These are phyloP conservation scores for Symbiodinium pilosum DNA, from an alignment of 73 alveolate genomes.

Conservation along the genomic window DNA sequence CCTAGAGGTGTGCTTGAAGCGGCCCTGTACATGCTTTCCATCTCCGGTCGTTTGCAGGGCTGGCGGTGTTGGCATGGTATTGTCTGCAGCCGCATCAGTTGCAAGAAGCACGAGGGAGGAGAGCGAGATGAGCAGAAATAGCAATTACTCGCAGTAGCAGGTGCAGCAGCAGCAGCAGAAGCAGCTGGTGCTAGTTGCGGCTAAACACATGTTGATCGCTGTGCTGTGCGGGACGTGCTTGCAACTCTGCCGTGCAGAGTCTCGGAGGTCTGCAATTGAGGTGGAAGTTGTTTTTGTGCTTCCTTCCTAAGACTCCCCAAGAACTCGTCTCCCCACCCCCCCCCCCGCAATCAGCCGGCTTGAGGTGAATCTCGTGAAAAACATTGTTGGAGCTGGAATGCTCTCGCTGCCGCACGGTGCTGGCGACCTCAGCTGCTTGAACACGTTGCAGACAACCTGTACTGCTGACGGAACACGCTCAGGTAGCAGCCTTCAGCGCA, in stretches of 20 bases:
- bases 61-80: too few relatives aligned
- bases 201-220: not conserved
- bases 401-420: slow-evolving; percentile 56
- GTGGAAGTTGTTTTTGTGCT: slow-evolving; percentile 39
- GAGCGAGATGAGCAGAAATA: too few relatives aligned
- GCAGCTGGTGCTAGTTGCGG: too few relatives aligned
- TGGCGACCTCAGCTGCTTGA: not conserved
- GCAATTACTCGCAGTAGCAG: too few relatives aligned
- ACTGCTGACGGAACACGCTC: not conserved
- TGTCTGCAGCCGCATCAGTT: too few relatives aligned
- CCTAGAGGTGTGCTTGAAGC: too few relatives aligned
- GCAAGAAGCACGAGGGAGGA: too few relatives aligned
- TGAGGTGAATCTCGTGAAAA: slow-evolving; percentile 76
- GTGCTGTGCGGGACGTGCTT: not conserved
- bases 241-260: not conserved
- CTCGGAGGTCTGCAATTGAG: slow-evolving; percentile 9
- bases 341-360: not conserved
- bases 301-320: slow-evolving; percentile 13
- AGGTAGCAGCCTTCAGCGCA: slow-evolving; percentile 71
- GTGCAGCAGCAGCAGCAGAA: too few relatives aligned
- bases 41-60: too few relatives aligned
- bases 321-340: not conserved
- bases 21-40: too few relatives aligned
- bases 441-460: not conserved
- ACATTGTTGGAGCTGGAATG: slow-evolving; percentile 87